Conservation (phyloP, 441 rosid species). For the Francoa sonchifolia region DNA sequence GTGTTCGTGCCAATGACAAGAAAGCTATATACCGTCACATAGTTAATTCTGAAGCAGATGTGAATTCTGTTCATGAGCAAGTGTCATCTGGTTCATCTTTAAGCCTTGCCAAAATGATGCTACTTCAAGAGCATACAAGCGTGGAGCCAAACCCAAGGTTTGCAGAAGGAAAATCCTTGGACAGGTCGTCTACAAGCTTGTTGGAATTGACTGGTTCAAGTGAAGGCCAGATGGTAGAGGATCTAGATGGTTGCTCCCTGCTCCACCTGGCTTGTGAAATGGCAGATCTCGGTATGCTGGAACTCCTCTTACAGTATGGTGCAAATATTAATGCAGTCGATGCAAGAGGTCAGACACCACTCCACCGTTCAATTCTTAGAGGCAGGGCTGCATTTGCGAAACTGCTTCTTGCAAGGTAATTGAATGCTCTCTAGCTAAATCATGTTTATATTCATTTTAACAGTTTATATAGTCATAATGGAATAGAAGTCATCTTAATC, state of each 20-base stretch:
- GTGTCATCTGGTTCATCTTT: constrained; percentile 43
- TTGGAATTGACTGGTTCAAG: constrained; percentile 32
- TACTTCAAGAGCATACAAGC: constrained; percentile 58
- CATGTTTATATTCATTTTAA: background rate
- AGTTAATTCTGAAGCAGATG: constrained; percentile 66
- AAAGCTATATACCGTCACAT: constrained; percentile 80
- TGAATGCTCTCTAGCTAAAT: constrained; percentile 4
- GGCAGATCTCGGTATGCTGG: constrained; percentile 95
- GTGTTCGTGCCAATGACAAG: constrained; percentile 79
- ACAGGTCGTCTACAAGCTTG: constrained; percentile 56
- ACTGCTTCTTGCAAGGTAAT: constrained; percentile 77
- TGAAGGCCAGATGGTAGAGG: constrained; percentile 41
- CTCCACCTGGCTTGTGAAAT: constrained; percentile 98
- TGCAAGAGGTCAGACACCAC: constrained; percentile 70
- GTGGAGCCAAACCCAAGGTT: constrained; percentile 43
- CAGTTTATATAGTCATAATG: background rate
- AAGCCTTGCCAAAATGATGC: constrained; percentile 77
- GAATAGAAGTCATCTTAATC: too few species aligned
- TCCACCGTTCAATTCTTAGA: constrained; percentile 55
- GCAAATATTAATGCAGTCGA: constrained; percentile 69
- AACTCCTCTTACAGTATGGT: constrained; percentile 91
- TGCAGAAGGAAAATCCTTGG: constrained; percentile 42
- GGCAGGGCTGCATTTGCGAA: constrained; percentile 64
- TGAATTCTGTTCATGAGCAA: constrained; percentile 56
- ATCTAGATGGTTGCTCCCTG: constrained; percentile 60